phyloP scores from a whole-genome alignment of 306 rosid species.

The Sphenostylis stenocarpa region DNA sequence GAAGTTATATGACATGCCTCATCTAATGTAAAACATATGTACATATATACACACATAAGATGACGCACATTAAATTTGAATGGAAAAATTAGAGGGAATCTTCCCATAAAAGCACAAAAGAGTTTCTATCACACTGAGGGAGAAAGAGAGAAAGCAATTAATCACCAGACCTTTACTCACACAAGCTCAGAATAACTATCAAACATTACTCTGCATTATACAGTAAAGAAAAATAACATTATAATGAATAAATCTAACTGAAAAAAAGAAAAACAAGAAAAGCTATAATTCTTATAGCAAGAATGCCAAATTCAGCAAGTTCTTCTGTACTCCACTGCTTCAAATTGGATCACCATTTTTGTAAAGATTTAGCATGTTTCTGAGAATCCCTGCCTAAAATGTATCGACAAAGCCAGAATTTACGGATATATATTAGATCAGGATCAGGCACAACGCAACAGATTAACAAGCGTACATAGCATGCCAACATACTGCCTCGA shows the following conservation, averaged over 20 bases:
- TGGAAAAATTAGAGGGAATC: not conserved
- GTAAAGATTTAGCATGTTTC: constrained; percentile 79
- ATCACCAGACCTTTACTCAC: constrained; percentile 59
- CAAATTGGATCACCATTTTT: constrained; percentile 90
- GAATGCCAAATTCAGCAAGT: constrained; percentile 66
- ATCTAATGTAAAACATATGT: not conserved
- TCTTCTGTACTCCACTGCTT: constrained; percentile 85
- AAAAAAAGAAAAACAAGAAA: not conserved
- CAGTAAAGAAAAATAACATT: constrained; percentile 24
- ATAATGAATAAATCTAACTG: constrained; percentile 19
- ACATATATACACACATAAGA: not conserved
- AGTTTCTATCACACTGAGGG: not conserved
- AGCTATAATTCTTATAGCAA: constrained; percentile 22
- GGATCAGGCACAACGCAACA: not conserved
- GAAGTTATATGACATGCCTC: not conserved
- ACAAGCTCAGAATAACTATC: constrained; percentile 88
- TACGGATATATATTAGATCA: constrained; percentile 8
- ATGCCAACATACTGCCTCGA: not conserved
- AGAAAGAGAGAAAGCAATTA: constrained; percentile 11
- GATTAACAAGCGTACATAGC: constrained; percentile 23
- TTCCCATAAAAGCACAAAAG: not conserved
- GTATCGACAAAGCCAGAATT: constrained; percentile 22
- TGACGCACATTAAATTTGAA: not conserved
- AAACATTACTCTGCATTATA: constrained; percentile 71
- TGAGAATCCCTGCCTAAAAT: constrained; percentile 69